These are phyloP conservation scores for Aspergillus taichungensis DNA, from an alignment of 495 filamentous ascomycete genomes.

Conservation along the genomic window DNA sequence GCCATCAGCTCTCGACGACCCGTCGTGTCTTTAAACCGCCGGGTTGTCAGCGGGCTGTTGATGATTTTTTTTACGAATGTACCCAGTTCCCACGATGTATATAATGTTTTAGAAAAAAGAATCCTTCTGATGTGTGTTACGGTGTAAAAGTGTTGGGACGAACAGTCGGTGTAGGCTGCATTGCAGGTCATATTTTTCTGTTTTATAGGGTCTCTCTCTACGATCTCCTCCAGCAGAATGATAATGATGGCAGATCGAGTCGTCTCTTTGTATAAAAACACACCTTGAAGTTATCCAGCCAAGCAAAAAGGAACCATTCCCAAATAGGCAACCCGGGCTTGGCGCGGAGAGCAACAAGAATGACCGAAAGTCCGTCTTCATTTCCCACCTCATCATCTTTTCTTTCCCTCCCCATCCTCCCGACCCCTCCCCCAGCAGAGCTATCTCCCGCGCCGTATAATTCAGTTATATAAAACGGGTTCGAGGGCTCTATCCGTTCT, in stretches of 20 bases:
- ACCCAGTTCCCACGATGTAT: too few relatives aligned
- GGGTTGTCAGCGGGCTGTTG: too few relatives aligned
- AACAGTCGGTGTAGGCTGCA: too few relatives aligned
- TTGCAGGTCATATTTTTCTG: too few relatives aligned
- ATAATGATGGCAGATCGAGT: too few relatives aligned
- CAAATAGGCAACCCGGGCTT: constrained; percentile 4
- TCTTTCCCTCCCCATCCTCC: background rate
- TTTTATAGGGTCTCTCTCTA: too few relatives aligned
- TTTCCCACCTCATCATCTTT: background rate
- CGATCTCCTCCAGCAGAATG: too few relatives aligned
- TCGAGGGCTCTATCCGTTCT: background rate
- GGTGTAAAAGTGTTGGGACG: too few relatives aligned
- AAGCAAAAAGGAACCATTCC: background rate
- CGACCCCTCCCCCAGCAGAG: background rate
- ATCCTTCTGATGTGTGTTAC: too few relatives aligned
- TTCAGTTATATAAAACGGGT: background rate
- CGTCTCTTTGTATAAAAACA: too few relatives aligned
- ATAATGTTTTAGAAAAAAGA: too few relatives aligned
- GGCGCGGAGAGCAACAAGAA: constrained; percentile 1
- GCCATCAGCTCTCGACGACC: background rate
- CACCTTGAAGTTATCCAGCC: too few relatives aligned
- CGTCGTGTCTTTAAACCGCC: background rate
- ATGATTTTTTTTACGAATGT: background rate
- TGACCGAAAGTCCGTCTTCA: constrained; percentile 1
- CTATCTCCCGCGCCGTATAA: background rate